Evolutionary conservation across 1,139 yeast genomes (phyloP).

Genomic region (Candida sanyaensis): DNA sequence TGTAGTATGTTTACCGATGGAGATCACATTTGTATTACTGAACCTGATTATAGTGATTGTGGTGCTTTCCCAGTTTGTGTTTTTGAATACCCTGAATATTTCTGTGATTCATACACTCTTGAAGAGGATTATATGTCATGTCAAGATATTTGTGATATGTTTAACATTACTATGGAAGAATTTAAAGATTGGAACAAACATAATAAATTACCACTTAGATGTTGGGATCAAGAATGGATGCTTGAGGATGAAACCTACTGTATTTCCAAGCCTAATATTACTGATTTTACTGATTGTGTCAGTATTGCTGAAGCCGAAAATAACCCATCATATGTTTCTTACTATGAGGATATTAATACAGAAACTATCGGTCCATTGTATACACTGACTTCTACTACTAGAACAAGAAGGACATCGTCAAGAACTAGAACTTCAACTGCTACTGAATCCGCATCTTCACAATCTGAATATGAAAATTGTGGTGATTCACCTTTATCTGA

Average conservation of each 20-base stretch:
- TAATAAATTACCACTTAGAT: background rate
- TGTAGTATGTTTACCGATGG: background rate
- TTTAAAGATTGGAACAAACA: background rate
- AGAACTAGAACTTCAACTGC: too few relatives aligned
- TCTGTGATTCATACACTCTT: background rate
- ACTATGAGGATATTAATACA: background rate
- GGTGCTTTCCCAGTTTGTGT: background rate
- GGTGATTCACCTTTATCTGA: background rate
- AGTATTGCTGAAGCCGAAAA: background rate
- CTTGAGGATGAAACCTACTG: background rate
- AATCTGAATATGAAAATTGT: background rate
- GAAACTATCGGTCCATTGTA: background rate
- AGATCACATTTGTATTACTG: background rate
- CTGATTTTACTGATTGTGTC: background rate
- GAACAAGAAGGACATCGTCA: too few relatives aligned
- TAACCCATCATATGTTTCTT: background rate
- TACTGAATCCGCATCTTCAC: too few relatives aligned
- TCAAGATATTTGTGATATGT: background rate
- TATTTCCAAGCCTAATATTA: background rate
- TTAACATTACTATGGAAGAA: background rate
- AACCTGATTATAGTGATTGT: background rate
- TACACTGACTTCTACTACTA: too few relatives aligned
- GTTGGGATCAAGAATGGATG: background rate
- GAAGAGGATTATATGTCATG: background rate
- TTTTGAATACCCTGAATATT: background rate